Base-by-base conservation (phyloP, 129 eudicot species). In the Flaveria trinervia region DNA sequence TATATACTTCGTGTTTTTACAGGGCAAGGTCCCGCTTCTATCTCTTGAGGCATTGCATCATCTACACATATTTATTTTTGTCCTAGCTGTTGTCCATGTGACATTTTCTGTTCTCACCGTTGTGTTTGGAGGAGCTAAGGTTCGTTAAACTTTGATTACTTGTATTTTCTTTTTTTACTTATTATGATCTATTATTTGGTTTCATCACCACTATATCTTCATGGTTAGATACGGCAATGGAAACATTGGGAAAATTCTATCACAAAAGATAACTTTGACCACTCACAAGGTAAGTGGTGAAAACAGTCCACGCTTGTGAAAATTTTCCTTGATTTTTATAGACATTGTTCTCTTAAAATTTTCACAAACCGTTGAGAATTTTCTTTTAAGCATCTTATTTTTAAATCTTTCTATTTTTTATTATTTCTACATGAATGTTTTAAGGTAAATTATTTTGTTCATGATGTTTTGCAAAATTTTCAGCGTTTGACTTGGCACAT, bases 21-120 rank as follows among this genome's bases (percentile, higher is more conserved):
- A 91, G 97, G 77, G 68, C 6, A 91, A 88, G 73, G 92, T 79
- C 2, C 97, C 93, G 17, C 45, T 88, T 52, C 70, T 91, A 68
- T 88, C 97, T 50, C 80, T 84, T 2, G 82, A 85, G 26, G 91
- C 93, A 1, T 71, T 91, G 81, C 97, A 91, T 77, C 89, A 91
- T 86, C 88, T 90, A 5, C 96, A 90, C 75, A 88, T 84, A 60
- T 90, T 90, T 73, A 90, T 90, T n/a, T 90, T 90, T 54, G 93
- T 86, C 17, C 85, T 91, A 16, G 97, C 97, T 13, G 83, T 86
- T 36, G 91, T 85, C 11, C 97, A 91, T 52, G 97, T 91, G 25
- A 73, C 75, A 9, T 86, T 84, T 55, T 88, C 88, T 62, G 93
- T 80, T 17, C 90, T 91, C 20, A 91, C 97, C 0, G 77, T 88